Conservation (phyloP, 2,329 filamentous ascomycete species). For the Pezizomycotina sp. region DNA sequence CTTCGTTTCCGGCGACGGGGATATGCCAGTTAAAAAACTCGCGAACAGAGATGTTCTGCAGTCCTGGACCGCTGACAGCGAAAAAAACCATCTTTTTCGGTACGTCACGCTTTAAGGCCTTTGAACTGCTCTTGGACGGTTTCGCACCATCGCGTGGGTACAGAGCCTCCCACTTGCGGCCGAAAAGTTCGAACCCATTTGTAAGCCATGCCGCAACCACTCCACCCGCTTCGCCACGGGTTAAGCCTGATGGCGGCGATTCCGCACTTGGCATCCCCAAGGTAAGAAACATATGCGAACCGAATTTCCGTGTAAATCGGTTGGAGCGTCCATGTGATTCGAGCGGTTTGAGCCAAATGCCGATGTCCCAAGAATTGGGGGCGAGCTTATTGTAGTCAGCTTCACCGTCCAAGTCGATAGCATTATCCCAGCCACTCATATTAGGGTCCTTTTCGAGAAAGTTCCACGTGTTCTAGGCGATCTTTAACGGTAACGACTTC, state of each 20-base stretch:
- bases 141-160: slow-evolving; percentile 4
- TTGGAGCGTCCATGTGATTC: neutral
- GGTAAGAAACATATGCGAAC: slow-evolving; percentile 7
- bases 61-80: too few species aligned
- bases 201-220: neutral
- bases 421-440: too few species aligned
- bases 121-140: neutral
- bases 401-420: too few species aligned
- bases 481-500: too few species aligned
- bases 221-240: neutral
- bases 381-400: too few species aligned
- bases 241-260: neutral
- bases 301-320: slow-evolving; percentile 7
- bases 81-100: neutral
- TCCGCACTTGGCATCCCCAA: slow-evolving; percentile 1
- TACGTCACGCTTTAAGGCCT: neutral
- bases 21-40: too few species aligned
- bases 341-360: slow-evolving; percentile 4
- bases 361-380: too few species aligned
- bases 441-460: too few species aligned
- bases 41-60: too few species aligned
- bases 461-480: too few species aligned
- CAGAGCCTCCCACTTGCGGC: slow-evolving; percentile 6
- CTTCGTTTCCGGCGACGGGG: too few species aligned
- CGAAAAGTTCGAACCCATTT: slow-evolving; percentile 6